phyloP scores from a whole-genome alignment of 2,329 filamentous ascomycete species.

The Talaromyces sp. region DNA sequence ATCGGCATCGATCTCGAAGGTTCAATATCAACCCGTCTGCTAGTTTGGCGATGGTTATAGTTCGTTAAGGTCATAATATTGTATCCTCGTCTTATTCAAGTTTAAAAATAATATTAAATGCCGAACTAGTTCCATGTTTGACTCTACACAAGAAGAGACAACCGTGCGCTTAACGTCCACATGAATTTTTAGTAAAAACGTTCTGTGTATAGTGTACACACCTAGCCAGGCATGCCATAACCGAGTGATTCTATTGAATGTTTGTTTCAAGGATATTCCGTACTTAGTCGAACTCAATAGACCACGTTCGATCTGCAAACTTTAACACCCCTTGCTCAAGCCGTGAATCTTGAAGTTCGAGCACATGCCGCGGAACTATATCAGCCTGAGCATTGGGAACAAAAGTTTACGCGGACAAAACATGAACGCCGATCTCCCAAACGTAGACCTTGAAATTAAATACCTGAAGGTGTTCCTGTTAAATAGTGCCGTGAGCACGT shows the following conservation, averaged over 20 bases:
- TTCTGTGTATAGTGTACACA: not conserved
- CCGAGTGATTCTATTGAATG: not conserved
- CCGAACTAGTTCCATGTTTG: not conserved
- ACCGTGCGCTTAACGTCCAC: not conserved
- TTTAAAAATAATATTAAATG: not conserved
- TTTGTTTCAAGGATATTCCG: not conserved
- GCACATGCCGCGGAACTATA: not conserved
- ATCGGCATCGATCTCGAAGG: not conserved
- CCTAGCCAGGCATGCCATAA: too few species aligned
- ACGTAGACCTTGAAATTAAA: not conserved
- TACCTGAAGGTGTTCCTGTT: not conserved
- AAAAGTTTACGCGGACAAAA: not conserved
- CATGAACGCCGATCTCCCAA: conserved; percentile 3
- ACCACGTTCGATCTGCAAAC: not conserved
- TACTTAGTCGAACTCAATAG: not conserved
- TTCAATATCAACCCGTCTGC: not conserved
- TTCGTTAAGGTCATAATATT: not conserved
- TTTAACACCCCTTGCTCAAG: not conserved
- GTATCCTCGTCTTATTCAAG: not conserved
- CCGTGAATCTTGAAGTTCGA: not conserved
- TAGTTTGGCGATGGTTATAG: not conserved
- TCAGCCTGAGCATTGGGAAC: not conserved
- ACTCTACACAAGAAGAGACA: not conserved
- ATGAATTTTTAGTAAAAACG: not conserved
- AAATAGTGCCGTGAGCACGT: not conserved